Base-by-base conservation (phyloP, 169 alveolate genomes). In the Plasmodium sp. region DNA sequence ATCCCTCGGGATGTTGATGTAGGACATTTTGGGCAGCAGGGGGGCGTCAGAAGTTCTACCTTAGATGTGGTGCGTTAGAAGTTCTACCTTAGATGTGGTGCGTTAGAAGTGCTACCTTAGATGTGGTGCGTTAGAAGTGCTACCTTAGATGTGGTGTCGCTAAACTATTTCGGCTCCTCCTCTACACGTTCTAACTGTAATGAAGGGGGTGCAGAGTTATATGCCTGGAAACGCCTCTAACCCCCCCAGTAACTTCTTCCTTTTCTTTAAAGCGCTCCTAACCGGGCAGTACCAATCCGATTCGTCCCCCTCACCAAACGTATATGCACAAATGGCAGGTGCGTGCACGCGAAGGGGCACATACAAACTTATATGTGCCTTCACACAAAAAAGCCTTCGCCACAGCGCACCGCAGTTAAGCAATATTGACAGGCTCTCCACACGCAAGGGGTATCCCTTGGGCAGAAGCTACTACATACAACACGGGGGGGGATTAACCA, bases 1-100 rank as follows among this genome's bases (percentile, higher is more conserved):
- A 88, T 98, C 96, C 80, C 99, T 96, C 43, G 99, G 99, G 27
- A 99, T 99, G 96, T 99, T 99, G 14, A 96, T 96, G 54, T 92
- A 93, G 93, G 98, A 90, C 98, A 96, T 96, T 12, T 62, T 96
- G 45, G 36, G 12, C 6, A 14, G 16, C 12, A 2, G 62, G 12
- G 62, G 6, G 12, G 27, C 62, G 12, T 22, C n/a, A n/a, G n/a
- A n/a, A n/a, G n/a, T n/a, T n/a, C n/a, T n/a, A n/a, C n/a, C 62
- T 27, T 1, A 14, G 16, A 51, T 1, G 62, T 51, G 62, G 6
- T 51, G 22, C 62, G 12, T n/a, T n/a, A n/a, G n/a, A n/a, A n/a
- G n/a, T n/a, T n/a, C n/a, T n/a, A n/a, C n/a, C 62, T 27, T 1
- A 14, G 16, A 51, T 1, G 62, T 51, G 62, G 6, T 51, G 22